Conservation (phyloP, 805 yeast species). For the Kodamaea kakaduensis region DNA sequence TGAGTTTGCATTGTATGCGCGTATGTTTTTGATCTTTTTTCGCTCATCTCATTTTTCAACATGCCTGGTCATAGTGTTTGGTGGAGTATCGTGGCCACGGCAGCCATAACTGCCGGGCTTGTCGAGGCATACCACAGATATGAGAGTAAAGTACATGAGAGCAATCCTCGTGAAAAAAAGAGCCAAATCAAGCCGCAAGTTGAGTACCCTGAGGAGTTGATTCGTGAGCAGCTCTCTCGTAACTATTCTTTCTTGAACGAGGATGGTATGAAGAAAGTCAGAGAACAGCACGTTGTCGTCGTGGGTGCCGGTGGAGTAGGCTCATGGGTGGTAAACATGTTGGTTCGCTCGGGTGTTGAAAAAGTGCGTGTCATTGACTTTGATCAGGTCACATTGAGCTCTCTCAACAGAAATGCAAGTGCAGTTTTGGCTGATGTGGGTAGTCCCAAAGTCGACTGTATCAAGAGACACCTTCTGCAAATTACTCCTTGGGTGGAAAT, state of each 20-base stretch:
- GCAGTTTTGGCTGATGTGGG: slow-evolving; percentile 94
- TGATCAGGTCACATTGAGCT: slow-evolving; percentile 91
- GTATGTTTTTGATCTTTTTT: too few relatives aligned
- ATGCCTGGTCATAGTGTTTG: slow-evolving; percentile 5
- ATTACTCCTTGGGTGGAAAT: slow-evolving; percentile 94
- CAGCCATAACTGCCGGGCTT: slow-evolving; percentile 29
- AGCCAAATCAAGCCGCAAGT: slow-evolving; percentile 3
- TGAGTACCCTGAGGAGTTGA: slow-evolving; percentile 56
- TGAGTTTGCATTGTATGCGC: too few relatives aligned
- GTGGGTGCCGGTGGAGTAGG: slow-evolving; percentile 99
- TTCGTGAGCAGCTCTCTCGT: slow-evolving; percentile 88
- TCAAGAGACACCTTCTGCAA: slow-evolving; percentile 59
- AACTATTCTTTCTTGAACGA: slow-evolving; percentile 90
- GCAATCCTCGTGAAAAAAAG: neutral
- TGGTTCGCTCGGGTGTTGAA: slow-evolving; percentile 86
- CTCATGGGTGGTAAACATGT: slow-evolving; percentile 90
- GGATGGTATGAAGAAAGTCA: slow-evolving; percentile 71
- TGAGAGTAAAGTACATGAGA: slow-evolving; percentile 1
- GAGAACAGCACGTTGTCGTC: slow-evolving; percentile 69
- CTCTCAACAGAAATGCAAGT: slow-evolving; percentile 90
- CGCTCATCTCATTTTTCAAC: too few relatives aligned
- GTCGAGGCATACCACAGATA: slow-evolving; percentile 35
- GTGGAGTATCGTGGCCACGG: slow-evolving; percentile 19
- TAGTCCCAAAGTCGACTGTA: slow-evolving; percentile 77
- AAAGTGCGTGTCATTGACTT: slow-evolving; percentile 81